Base-by-base conservation (phyloP, 2,329 filamentous ascomycete species). In the Colletotrichum higginsianum region DNA sequence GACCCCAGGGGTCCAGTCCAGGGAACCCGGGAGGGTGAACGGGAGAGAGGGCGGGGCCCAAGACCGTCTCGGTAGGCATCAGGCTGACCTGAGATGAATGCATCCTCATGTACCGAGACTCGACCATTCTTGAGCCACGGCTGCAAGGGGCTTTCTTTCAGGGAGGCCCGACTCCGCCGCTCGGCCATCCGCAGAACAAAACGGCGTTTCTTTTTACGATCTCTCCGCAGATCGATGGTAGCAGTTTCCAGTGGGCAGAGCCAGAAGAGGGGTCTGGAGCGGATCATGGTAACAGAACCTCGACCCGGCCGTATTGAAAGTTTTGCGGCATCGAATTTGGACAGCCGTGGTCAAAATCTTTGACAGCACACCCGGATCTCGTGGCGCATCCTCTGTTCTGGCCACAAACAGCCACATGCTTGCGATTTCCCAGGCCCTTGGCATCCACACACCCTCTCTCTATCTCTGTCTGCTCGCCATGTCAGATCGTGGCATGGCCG, bases 221-320 rank as follows among this genome's bases (percentile, higher is more conserved):
- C 65, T 71, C 67, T 71, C 68, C 68, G 52, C 68, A 71, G 65
- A 71, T 71, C 65, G 68, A 71, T 68, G 68, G 68, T 68, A 38
- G 65, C 58, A 68, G 53, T 68, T 35, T 67, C 58, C 61, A 57
- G 65, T 64, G 68, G 68, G 12, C 68, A 71, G 65, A 65, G 30
- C 30, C 30, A 35, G 30, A 8, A 35, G 30, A 61, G 65, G 53
- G 67, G 67, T 61, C 55, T 47, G 53, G 49, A 55, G 55, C 61
- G 60, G 61, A 70, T 70, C 61, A 70, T 40, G 61, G 66, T 16
- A 35, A 35, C 30, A 9, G 58, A 63, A 58, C 26, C 52, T 67
- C 64, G 57, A 67, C 44, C 52, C 50, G 30, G 63, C 26, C 18
- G 55, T 42, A 23, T 16, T 35, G 30, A 42, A 67, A 56, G 68